Percentiles rank a stretch among this genome's conserved stretches.
Evolutionary conservation across 768 basidiomycete genomes (phyloP).

Genomic region (Mycena sanguinolenta): DNA sequence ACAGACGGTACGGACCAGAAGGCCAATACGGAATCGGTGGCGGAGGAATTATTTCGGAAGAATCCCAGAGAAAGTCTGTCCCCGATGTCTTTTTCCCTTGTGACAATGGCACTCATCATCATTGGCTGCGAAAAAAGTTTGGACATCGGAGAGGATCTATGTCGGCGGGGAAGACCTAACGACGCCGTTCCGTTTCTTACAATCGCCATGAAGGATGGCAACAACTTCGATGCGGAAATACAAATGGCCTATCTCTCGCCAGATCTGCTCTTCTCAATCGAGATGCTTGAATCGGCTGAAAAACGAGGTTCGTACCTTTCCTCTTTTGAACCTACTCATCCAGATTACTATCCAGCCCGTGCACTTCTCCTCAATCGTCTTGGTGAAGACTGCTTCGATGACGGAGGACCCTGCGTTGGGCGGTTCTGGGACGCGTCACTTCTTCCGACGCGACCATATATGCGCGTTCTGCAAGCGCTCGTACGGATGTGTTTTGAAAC

Average conservation of each 20-base stretch:
- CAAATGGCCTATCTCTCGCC: constrained; percentile 51
- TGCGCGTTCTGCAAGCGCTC: constrained; percentile 24
- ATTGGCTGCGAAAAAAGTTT: constrained; percentile 40
- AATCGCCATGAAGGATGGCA: constrained; percentile 54
- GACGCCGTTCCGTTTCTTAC: constrained; percentile 55
- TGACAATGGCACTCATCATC: constrained; percentile 1
- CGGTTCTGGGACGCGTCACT: constrained; percentile 45
- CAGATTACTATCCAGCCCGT: constrained; percentile 42
- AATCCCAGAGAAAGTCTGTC: constrained; percentile 46
- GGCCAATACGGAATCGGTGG: constrained; percentile 43
- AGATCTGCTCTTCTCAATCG: constrained; percentile 41
- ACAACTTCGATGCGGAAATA: constrained; percentile 57
- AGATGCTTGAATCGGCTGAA: constrained; percentile 45
- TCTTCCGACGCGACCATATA: constrained; percentile 23
- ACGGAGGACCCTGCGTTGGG: constrained; percentile 49
- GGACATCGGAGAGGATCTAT: constrained; percentile 53
- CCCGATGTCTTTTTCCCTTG: not conserved
- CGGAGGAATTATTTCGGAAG: constrained; percentile 43
- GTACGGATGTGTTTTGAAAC: constrained; percentile 20
- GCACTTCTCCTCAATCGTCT: constrained; percentile 43
- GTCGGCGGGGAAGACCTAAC: constrained; percentile 45
- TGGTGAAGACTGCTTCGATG: constrained; percentile 54
- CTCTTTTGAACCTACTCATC: not conserved
- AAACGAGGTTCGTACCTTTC: constrained; percentile 33
- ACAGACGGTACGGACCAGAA: constrained; percentile 42